Conservation (phyloP, 2,329 filamentous ascomycete genomes). For the Aspergillus ochraceus region DNA sequence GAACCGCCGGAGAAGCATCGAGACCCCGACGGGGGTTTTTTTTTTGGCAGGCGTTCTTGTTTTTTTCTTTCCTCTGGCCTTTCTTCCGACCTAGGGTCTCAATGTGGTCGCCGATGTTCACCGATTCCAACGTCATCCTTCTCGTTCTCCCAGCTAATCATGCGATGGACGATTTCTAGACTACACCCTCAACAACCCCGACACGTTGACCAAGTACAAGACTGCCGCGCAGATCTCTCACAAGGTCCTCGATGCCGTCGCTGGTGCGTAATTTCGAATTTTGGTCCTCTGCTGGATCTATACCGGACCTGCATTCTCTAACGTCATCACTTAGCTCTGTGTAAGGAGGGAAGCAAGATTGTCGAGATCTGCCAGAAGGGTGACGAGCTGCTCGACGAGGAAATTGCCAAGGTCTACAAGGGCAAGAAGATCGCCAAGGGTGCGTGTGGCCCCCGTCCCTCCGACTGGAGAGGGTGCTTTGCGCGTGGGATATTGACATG, state of each 20-base stretch:
- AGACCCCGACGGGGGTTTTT: background rate
- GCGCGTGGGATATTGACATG: constrained; percentile 22
- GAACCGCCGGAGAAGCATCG: background rate
- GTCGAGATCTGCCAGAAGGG: constrained; percentile 93
- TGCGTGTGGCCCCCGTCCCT: constrained; percentile 43
- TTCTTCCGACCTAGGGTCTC: background rate
- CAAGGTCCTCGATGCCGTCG: constrained; percentile 86
- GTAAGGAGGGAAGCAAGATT: constrained; percentile 86
- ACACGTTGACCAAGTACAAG: constrained; percentile 99
- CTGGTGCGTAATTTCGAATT: constrained; percentile 45
- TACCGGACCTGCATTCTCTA: constrained; percentile 16
- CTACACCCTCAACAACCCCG: constrained; percentile 85
- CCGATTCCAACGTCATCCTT: background rate
- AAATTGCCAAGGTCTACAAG: constrained; percentile 93
- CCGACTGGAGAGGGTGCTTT: background rate
- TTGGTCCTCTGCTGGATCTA: background rate
- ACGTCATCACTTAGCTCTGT: constrained; percentile 53
- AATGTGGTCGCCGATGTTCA: background rate
- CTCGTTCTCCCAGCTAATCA: constrained; percentile 13
- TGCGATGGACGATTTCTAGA: constrained; percentile 52
- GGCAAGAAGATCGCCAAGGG: constrained; percentile 97
- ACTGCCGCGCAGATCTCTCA: constrained; percentile 92
- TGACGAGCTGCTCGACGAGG: constrained; percentile 91
- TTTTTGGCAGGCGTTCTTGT: background rate
- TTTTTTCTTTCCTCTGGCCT: background rate